Percentiles rank a stretch among this genome's conserved stretches.
phyloP scores from a whole-genome alignment of 768 basidiomycete species.

The Roridomyces roridus region DNA sequence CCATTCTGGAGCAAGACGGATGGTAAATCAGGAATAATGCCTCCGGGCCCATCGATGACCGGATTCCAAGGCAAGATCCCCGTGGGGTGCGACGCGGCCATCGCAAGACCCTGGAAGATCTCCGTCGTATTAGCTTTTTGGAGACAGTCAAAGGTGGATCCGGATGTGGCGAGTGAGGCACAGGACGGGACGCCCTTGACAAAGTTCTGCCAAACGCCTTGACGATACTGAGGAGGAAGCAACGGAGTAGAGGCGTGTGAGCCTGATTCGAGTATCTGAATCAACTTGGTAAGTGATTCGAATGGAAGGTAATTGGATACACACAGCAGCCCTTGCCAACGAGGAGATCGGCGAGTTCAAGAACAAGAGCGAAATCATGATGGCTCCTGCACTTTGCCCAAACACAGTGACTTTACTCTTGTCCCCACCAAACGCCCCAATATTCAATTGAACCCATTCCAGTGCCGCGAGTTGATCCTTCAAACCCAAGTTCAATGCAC shows the following conservation, averaged over 20 bases:
- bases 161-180: conserved; percentile 27
- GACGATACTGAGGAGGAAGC: conserved; percentile 31
- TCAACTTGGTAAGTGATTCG: too few species aligned
- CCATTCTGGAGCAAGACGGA: conserved; percentile 37
- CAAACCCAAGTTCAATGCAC: conserved; percentile 45
- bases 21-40: conserved; percentile 43
- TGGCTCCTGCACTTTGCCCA: conserved; percentile 56
- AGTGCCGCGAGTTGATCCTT: conserved; percentile 46
- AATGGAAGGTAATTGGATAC: too few species aligned
- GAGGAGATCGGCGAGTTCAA: conserved; percentile 35
- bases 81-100: conserved; percentile 25
- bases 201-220: conserved; percentile 36
- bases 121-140: conserved; percentile 28
- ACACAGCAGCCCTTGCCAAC: conserved; percentile 37
- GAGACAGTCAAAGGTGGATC: conserved; percentile 38
- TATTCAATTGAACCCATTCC: conserved; percentile 59
- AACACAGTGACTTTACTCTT: conserved; percentile 50
- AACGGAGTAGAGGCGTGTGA: conserved; percentile 34
- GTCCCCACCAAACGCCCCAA: conserved; percentile 61
- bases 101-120: conserved; percentile 29
- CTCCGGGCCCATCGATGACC: conserved; percentile 44
- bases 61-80: conserved; percentile 38
- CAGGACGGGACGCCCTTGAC: conserved; percentile 32
- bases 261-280: conserved; percentile 52
- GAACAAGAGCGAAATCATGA: conserved; percentile 42